phyloP scores from a whole-genome alignment of 768 basidiomycete genomes.

The Xerocomus brunneocitrinus region DNA sequence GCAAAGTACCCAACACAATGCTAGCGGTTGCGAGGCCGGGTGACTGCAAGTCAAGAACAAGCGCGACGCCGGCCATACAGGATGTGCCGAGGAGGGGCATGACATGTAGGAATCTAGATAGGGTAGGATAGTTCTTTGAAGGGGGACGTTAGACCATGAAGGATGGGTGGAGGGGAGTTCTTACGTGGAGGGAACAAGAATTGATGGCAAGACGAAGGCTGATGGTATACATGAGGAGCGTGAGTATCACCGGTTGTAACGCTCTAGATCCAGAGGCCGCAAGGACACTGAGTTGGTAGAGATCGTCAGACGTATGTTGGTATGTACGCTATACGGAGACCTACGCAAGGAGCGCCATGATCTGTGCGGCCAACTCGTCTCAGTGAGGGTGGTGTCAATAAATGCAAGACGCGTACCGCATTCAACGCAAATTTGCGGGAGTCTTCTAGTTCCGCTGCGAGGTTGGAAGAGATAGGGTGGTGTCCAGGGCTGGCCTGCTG shows the following conservation, averaged over 20 bases:
- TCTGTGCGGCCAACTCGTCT: background rate
- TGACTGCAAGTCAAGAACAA: slow-evolving; percentile 8
- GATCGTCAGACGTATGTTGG: background rate
- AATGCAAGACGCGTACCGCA: slow-evolving; percentile 5
- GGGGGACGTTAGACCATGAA: background rate
- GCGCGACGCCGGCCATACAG: slow-evolving; percentile 6
- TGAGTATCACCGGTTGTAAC: slow-evolving; percentile 6
- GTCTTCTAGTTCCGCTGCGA: slow-evolving; percentile 10
- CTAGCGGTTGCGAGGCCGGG: background rate
- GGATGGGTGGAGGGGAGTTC: background rate
- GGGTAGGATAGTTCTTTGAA: slow-evolving; percentile 2
- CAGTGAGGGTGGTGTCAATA: background rate
- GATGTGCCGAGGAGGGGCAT: slow-evolving; percentile 16
- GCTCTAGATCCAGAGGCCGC: slow-evolving; percentile 7
- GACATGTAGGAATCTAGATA: slow-evolving; percentile 13
- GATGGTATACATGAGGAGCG: slow-evolving; percentile 23
- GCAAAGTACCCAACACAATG: slow-evolving; percentile 12
- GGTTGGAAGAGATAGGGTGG: background rate
- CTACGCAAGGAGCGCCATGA: slow-evolving; percentile 15
- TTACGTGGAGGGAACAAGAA: slow-evolving; percentile 9
- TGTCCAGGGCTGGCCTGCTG: background rate
- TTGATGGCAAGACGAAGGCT: slow-evolving; percentile 14
- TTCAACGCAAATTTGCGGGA: slow-evolving; percentile 14
- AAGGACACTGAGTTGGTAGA: slow-evolving; percentile 5
- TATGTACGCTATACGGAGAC: background rate